phyloP scores from a whole-genome alignment of 495 filamentous ascomycete species.

The Xylaria cubensis region DNA sequence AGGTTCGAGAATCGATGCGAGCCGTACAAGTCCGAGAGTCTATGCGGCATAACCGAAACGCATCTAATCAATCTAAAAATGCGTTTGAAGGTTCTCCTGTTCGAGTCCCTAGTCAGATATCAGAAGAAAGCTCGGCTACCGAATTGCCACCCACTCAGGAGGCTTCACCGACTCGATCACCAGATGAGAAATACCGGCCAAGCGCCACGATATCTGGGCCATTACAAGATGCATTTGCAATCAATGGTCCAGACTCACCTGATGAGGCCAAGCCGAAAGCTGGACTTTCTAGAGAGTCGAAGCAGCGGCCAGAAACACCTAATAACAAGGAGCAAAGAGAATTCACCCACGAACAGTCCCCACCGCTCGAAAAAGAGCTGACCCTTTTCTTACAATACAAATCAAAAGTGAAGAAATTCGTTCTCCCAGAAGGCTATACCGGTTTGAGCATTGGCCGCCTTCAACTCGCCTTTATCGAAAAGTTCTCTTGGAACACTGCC shows the following conservation, averaged over 20 bases:
- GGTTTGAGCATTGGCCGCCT: conserved; percentile 85
- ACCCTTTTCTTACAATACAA: conserved; percentile 98
- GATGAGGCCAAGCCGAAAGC: conserved; percentile 40
- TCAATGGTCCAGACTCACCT: conserved; percentile 39
- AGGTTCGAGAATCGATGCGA: conserved; percentile 89
- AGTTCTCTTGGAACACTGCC: conserved; percentile 98
- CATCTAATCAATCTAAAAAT: conserved; percentile 50
- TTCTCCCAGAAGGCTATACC: conserved; percentile 80
- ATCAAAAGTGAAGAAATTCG: conserved; percentile 94
- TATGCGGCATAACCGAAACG: conserved; percentile 65
- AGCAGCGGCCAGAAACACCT: conserved; percentile 41
- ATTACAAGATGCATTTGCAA: conserved; percentile 45
- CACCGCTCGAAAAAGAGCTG: conserved; percentile 83
- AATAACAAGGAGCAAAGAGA: conserved; percentile 49
- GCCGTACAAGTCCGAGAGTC: conserved; percentile 84
- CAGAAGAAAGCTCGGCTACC: conserved; percentile 61
- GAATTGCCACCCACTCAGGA: conserved; percentile 47
- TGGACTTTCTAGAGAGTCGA: conserved; percentile 32
- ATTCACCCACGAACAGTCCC: conserved; percentile 65
- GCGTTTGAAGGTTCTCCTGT: conserved; percentile 63
- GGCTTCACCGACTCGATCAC: conserved; percentile 62
- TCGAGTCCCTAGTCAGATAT: conserved; percentile 68
- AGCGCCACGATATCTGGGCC: conserved; percentile 60
- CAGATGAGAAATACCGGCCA: conserved; percentile 65
- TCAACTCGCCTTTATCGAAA: conserved; percentile 98